These are phyloP conservation scores for Coniochaeta sp. DNA, from an alignment of 2,329 filamentous ascomycete species.

Conservation along the genomic window DNA sequence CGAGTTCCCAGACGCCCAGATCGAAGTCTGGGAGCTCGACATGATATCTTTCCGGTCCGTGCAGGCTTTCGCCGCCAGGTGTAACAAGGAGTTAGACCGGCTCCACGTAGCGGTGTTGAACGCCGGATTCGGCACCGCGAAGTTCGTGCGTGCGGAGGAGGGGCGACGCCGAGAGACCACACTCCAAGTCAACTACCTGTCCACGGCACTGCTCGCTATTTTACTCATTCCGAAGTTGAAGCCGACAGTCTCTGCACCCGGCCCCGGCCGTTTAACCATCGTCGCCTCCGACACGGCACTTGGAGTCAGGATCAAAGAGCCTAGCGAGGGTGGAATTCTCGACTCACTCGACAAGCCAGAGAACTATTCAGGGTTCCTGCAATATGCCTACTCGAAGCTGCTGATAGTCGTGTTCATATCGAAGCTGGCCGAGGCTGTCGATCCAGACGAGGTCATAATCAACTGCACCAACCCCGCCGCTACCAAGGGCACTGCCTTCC, in stretches of 20 bases:
- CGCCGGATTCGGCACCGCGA: constrained; percentile 23
- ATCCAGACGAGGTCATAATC: constrained; percentile 12
- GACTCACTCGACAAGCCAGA: constrained; percentile 1
- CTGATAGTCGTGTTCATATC: constrained; percentile 9
- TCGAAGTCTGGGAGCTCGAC: constrained; percentile 37
- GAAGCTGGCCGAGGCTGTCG: constrained; percentile 10
- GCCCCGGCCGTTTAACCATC: constrained; percentile 14
- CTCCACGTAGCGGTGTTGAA: constrained; percentile 39
- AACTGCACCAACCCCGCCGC: constrained; percentile 14
- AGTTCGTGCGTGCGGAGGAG: constrained; percentile 10
- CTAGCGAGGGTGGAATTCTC: constrained; percentile 5
- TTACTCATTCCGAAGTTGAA: constrained; percentile 21
- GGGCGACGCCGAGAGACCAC: constrained; percentile 24
- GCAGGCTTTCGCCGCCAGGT: constrained; percentile 25
- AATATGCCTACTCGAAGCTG: constrained; percentile 16
- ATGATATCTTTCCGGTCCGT: constrained; percentile 34
- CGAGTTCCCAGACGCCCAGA: constrained; percentile 17
- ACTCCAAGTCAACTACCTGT: constrained; percentile 34
- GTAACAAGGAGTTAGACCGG: constrained; percentile 20
- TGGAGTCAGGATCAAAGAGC: constrained; percentile 11
- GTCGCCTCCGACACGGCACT: constrained; percentile 17
- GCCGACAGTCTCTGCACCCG: constrained; percentile 4
- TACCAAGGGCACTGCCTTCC: constrained; percentile 11
- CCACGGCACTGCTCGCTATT: constrained; percentile 22
- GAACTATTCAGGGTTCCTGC: constrained; percentile 1